Evolutionary conservation across 1,284 basidiomycete species (phyloP), one percentile per base, ranked within the genome.

Genomic region (Malassezia cuniculi): DNA sequence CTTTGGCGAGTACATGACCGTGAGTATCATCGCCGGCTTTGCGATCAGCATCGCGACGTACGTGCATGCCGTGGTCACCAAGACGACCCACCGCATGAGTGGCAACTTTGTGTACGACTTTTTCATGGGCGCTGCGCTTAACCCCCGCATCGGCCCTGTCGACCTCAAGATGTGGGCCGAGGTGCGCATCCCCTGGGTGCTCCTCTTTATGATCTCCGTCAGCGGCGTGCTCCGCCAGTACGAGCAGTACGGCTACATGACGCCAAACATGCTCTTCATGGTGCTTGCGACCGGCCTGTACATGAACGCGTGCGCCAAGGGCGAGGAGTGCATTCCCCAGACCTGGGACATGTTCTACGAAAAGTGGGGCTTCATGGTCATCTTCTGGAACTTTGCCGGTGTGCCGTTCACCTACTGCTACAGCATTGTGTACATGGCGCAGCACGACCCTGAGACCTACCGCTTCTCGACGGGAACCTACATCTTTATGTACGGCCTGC

Each of bases 101-200:
- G 87, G 86, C 36, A 90, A 79, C 71, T 78, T 83, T 69, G 75
- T 89, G 53, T 99, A 68, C 50, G 66, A 68, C 53, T 57, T 62
- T 35, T 71, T 71, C 71, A 95, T 95, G 87, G 93, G 93, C 32
- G 86, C 87, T 26, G 76, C 76, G 38, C 74, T 99, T 50, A 97
- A 95, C 72, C 93, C 93, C 10, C 79, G 90, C 44, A 76, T 97
- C 50, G 86, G 87, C n/a, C 74, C 75, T 24, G 76, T 97, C 55
- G 90, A 95, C 70, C 73, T 97, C 63, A 97, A 97, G 74, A 95
- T 99, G 89, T 97, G 89, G 67, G 85, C 85, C 18, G 90, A 97
- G 69, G 90, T 99, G 42, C 78, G 93, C 36, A 85, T 99, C 55
- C 87, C 89, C 6, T 97, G 93, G 90, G 80, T 93, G 15, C 78